Conservation (phyloP, 2,329 filamentous ascomycete genomes). For the Pseudophaeomoniella oleicola region DNA sequence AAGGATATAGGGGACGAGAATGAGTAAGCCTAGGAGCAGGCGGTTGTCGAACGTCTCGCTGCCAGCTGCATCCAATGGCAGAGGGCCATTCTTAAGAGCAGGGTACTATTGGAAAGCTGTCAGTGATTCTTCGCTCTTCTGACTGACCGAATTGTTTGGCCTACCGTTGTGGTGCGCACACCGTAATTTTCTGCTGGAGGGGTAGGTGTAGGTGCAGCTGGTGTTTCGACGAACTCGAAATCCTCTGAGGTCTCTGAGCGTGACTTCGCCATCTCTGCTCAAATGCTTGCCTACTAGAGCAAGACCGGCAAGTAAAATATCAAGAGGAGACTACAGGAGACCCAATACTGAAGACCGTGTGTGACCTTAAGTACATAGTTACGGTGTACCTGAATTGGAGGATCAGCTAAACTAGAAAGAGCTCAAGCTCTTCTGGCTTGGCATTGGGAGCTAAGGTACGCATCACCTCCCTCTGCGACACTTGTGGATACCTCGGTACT, state of each 20-base stretch:
- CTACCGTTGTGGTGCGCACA: conserved; percentile 46
- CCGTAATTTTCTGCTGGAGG: conserved; percentile 41
- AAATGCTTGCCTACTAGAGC: too few relatives aligned
- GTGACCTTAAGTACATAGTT: too few relatives aligned
- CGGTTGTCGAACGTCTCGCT: conserved; percentile 78
- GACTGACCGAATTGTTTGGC: conserved; percentile 12
- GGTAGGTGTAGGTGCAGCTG: conserved; percentile 37
- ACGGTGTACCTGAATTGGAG: too few relatives aligned
- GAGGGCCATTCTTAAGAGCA: conserved; percentile 82
- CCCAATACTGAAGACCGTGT: too few relatives aligned
- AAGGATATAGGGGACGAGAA: conserved; percentile 62
- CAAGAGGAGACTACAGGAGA: too few relatives aligned
- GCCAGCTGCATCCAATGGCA: conserved; percentile 77
- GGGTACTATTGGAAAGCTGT: conserved; percentile 46
- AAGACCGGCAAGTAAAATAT: too few relatives aligned
- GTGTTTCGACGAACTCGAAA: conserved; percentile 44
- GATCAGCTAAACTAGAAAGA: too few relatives aligned
- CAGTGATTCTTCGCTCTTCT: conserved; percentile 1
- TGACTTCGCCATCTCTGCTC: conserved; percentile 19
- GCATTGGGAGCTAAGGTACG: too few relatives aligned
- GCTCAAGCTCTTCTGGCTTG: too few relatives aligned
- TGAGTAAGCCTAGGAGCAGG: conserved; percentile 55
- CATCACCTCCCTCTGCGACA: too few relatives aligned
- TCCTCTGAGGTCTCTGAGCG: conserved; percentile 31
- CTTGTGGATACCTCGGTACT: too few relatives aligned